A percentile compares a stretch with the other conserved stretches of the same genome.
phyloP scores from a whole-genome alignment of 148 eudicot species.

The Rhododendron simsii region DNA sequence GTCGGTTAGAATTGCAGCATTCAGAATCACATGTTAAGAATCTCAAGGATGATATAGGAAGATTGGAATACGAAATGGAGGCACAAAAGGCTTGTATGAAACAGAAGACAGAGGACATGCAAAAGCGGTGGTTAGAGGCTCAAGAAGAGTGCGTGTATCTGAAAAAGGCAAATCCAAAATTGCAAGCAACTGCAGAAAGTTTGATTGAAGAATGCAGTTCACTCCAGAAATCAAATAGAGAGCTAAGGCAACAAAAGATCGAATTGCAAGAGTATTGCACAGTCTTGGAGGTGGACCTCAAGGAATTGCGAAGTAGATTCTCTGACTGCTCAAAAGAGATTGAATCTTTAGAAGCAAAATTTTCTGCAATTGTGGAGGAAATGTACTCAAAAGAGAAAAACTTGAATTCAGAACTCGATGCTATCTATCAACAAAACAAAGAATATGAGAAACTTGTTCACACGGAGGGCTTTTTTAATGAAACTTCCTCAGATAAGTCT shows the following conservation, averaged over 20 bases:
- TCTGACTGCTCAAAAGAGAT: conserved; percentile 31
- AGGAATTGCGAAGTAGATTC: conserved; percentile 27
- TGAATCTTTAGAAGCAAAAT: conserved; percentile 44
- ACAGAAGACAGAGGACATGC: conserved; percentile 42
- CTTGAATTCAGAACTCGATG: conserved; percentile 44
- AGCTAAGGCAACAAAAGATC: conserved; percentile 46
- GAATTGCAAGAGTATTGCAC: conserved; percentile 34
- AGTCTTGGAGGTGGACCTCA: conserved; percentile 44
- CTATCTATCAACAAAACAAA: conserved; percentile 27
- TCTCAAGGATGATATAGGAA: conserved; percentile 38
- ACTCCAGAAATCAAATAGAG: conserved; percentile 51
- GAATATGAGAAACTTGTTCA: conserved; percentile 41
- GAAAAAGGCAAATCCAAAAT: conserved; percentile 46
- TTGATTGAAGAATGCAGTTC: conserved; percentile 54
- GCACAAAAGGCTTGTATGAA: conserved; percentile 33
- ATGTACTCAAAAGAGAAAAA: conserved; percentile 42
- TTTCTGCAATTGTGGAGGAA: conserved; percentile 39
- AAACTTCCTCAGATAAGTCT: conserved; percentile 35
- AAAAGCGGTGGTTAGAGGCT: conserved; percentile 51
- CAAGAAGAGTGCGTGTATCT: conserved; percentile 58
- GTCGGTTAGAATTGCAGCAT: conserved; percentile 42
- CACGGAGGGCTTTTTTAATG: conserved; percentile 29
- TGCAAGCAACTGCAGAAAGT: conserved; percentile 51
- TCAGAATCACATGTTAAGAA: conserved; percentile 33
- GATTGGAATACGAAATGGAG: conserved; percentile 38